Evolutionary conservation across 2,329 filamentous ascomycete species (phyloP), one percentile per base, ranked within the genome.

Genomic region (Blastomyces silverae): DNA sequence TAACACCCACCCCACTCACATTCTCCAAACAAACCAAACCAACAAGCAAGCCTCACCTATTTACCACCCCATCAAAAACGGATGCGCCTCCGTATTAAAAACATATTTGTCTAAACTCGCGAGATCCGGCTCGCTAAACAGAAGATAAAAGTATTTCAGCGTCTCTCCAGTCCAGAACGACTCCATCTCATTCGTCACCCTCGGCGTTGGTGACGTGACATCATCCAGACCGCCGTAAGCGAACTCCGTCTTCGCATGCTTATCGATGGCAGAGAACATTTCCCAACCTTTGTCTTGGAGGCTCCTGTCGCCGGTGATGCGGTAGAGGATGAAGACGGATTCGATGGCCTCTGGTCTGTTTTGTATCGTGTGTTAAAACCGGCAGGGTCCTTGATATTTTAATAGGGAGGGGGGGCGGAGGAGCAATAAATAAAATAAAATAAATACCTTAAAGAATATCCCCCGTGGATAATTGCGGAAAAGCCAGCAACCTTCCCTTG

Each of bases 91-190:
- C 0, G 82, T 84, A 70, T 83, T 84, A 72, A 89, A 77, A 50
- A 90, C 86, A 73, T 81, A 90, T 10, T 89, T 83, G 73, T 91
- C 88, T 71, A 91, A 74, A 71, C 81, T 88, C 52, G 89, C 79
- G 39, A 86, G 70, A n/a, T 83, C 80, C 0, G 89, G 87, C 64
- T 87, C 83, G 28, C 86, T 86, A 74, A 90, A 96, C 61, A 96
- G 81, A 64, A 96, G 76, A 74, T 91, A 96, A 69, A 94, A 96
- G 73, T 96, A 96, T 80, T 96, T 97, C 70, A 96, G 80, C 52
- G 91, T 96, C 81, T 96, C 92, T 3, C 89, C 89, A 66, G 91
- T 81, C 90, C 92, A 96, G 76, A 95, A 96, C 72, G 89, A 92
- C 79, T 96, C 89, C 89, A 93, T 92, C 69, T 82, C 80, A 74